Evolutionary conservation across 2,329 filamentous ascomycete species (phyloP), one percentile per base, ranked within the genome.

Genomic region (Aspergillus transmontanensis): DNA sequence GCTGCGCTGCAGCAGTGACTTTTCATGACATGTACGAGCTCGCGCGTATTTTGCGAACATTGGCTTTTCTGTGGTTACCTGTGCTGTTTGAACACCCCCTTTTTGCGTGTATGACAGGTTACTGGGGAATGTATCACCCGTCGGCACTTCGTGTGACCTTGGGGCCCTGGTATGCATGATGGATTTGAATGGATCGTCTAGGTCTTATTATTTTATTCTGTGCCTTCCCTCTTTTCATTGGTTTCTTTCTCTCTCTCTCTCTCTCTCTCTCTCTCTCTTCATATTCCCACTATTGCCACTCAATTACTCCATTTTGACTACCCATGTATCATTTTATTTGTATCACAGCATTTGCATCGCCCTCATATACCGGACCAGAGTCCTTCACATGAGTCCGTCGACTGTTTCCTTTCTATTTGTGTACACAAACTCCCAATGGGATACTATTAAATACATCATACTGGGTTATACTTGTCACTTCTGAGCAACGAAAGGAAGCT

Each of bases 11-110:
- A 65, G 68, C 62, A 61, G 65, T 68, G 66, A 53, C 58, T 65
- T 68, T 71, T 68, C 32, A 77, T 71, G 73, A 78, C 69, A 75
- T 77, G 72, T 76, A 78, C 72, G 75, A 77, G 73, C 72, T 70
- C 74, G 72, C 74, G 75, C 73, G 74, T 70, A 72, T 69, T 75
- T 72, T 72, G 68, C 62, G 67, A 71, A 62, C 62, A 60, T 67
- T 61, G 65, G 64, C 65, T 64, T 63, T 71, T 71, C 68, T 74
- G 32, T 72, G 66, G 60, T 64, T 66, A 66, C 62, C 61, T 64
- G 59, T 59, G 61, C 30, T 46, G 36, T 58, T 57, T 70, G 66
- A 64, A 70, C 64, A 66, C 66, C 66, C 68, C 61, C 64, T 64
- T 53, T 66, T 69, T 65, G 65, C 68, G 64, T 68, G 66, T 67